A percentile compares a stretch with the other conserved stretches of the same genome.
Evolutionary conservation across 2,329 filamentous ascomycete genomes (phyloP).

Genomic region (Bipolaris victoriae): DNA sequence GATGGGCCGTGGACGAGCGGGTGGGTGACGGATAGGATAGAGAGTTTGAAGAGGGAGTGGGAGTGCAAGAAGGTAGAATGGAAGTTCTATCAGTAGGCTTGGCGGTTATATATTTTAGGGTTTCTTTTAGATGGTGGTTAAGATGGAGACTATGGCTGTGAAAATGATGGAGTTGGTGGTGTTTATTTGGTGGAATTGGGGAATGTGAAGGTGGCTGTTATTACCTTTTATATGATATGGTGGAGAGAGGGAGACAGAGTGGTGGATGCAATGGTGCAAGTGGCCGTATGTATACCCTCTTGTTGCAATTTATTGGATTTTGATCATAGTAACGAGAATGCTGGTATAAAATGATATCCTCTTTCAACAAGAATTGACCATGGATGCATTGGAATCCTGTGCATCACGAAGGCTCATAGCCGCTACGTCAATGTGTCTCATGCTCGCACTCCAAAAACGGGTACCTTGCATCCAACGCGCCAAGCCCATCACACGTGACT

Average conservation of each 20-base stretch:
- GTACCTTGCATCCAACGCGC: constrained; percentile 6
- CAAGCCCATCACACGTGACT: constrained; percentile 19
- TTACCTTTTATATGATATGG: background rate
- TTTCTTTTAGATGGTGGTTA: background rate
- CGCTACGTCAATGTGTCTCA: too few relatives aligned
- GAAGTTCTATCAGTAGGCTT: constrained; percentile 34
- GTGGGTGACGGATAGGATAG: constrained; percentile 45
- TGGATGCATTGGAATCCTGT: too few relatives aligned
- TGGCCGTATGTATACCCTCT: constrained; percentile 1
- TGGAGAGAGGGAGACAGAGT: background rate
- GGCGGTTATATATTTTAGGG: background rate
- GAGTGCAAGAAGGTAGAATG: constrained; percentile 37
- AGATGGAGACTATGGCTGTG: background rate
- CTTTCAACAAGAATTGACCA: too few relatives aligned
- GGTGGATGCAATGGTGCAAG: background rate
- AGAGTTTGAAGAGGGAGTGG: constrained; percentile 29
- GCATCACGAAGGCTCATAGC: too few relatives aligned
- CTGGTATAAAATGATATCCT: background rate
- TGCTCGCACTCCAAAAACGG: background rate
- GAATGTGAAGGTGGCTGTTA: background rate
- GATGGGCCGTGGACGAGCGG: constrained; percentile 42
- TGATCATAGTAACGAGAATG: background rate
- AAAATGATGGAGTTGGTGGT: constrained; percentile 1
- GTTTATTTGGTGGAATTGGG: background rate
- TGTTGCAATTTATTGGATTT: background rate